Evolutionary conservation across 2,329 filamentous ascomycete genomes (phyloP).

Genomic region (Colletotrichum somersetense): DNA sequence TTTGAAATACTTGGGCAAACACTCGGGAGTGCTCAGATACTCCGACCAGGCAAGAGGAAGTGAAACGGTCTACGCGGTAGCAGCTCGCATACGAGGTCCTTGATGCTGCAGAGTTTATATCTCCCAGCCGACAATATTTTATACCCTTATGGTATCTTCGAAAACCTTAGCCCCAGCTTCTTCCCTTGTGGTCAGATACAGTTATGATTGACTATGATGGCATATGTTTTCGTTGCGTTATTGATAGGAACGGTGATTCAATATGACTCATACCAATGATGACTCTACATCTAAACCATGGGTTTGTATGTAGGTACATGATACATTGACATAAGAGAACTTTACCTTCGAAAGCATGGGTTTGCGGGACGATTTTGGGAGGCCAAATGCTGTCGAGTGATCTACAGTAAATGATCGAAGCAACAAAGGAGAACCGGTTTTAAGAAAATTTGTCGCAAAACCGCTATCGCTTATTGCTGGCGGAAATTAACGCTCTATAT

Average conservation of each 20-base stretch:
- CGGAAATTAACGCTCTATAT: no score
- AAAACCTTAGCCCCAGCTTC: slow-evolving; percentile 71
- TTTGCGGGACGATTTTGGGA: no score
- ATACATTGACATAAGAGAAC: background rate
- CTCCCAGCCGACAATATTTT: background rate
- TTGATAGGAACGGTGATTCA: slow-evolving; percentile 12
- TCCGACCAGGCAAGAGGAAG: background rate
- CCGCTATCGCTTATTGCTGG: no score
- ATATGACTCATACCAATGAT: slow-evolving; percentile 24
- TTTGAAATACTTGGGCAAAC: background rate
- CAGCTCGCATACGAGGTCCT: background rate
- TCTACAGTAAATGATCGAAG: no score
- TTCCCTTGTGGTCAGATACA: slow-evolving; percentile 63
- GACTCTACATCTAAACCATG: background rate
- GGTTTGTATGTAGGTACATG: background rate
- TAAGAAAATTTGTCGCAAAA: no score
- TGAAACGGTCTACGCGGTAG: background rate
- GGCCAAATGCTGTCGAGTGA: no score
- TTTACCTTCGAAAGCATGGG: background rate
- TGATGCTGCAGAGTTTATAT: background rate
- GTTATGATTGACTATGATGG: no score
- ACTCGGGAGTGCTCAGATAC: background rate
- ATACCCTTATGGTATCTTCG: slow-evolving; percentile 50
- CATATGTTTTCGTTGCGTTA: background rate
- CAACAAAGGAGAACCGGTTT: no score